These are phyloP conservation scores for Paramyrothecium sp. DNA, from an alignment of 2,329 filamentous ascomycete genomes.

Conservation along the genomic window DNA sequence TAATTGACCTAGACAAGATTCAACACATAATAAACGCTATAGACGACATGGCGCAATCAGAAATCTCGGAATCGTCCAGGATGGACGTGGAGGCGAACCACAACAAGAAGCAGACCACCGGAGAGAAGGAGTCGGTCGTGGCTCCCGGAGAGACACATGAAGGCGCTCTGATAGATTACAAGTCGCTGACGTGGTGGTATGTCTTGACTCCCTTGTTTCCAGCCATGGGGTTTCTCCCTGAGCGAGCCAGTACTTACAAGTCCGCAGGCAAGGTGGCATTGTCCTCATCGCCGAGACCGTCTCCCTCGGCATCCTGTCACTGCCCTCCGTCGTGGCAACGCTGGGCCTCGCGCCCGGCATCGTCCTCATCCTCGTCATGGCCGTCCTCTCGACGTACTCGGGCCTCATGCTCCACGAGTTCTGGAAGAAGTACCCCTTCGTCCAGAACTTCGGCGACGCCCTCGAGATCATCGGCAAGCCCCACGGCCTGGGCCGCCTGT, in stretches of 20 bases:
- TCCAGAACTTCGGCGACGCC: constrained; percentile 65
- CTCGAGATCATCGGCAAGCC: constrained; percentile 52
- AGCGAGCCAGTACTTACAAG: not conserved
- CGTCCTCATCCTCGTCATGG: constrained; percentile 64
- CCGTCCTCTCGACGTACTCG: constrained; percentile 66
- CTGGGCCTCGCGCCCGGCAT: constrained; percentile 73
- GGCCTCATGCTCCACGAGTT: constrained; percentile 62
- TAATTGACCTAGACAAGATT: no score
- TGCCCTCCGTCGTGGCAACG: constrained; percentile 71
- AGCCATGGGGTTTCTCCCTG: not conserved
- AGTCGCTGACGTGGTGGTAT: constrained; percentile 36
- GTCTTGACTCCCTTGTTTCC: constrained; percentile 4
- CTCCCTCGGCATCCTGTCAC: constrained; percentile 61
- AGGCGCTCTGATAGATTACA: constrained; percentile 30
- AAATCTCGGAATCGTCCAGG: not conserved
- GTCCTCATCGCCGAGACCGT: constrained; percentile 44
- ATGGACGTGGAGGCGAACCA: not conserved
- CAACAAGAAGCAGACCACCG: not conserved
- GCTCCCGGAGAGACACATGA: constrained; percentile 5
- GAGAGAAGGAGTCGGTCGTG: not conserved
- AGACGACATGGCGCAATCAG: not conserved
- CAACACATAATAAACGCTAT: no score
- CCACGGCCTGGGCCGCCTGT: constrained; percentile 48
- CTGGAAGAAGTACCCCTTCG: constrained; percentile 67
- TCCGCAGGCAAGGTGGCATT: constrained; percentile 40